A percentile compares a stretch with the other conserved stretches of the same genome.
These are phyloP conservation scores for Pulveroboletus sp. DNA, from an alignment of 768 basidiomycete species.

Conservation along the genomic window DNA sequence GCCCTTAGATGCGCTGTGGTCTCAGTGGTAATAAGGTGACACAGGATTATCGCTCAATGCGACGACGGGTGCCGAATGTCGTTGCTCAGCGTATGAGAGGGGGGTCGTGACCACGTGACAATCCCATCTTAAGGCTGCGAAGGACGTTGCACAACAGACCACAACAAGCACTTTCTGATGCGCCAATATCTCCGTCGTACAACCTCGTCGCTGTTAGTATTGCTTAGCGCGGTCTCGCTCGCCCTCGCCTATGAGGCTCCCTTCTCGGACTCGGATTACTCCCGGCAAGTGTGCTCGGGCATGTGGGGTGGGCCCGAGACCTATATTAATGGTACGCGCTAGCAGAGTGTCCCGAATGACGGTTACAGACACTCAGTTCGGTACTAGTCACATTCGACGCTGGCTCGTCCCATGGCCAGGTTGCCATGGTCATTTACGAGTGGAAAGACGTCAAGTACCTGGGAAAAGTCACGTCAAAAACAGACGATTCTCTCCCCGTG, in stretches of 20 bases:
- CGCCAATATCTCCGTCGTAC: conserved; percentile 15
- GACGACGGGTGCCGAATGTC: conserved; percentile 1
- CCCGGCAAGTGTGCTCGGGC: conserved; percentile 89
- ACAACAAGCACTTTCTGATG: conserved; percentile 30
- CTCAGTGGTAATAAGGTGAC: neutral
- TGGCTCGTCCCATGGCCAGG: conserved; percentile 69
- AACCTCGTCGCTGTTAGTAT: conserved; percentile 15
- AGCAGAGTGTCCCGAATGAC: conserved; percentile 2
- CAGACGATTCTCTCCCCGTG: conserved; percentile 59
- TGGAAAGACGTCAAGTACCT: conserved; percentile 86
- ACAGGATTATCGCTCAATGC: neutral
- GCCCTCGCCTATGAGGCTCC: conserved; percentile 55
- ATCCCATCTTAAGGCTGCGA: conserved; percentile 3
- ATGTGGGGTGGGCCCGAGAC: conserved; percentile 84
- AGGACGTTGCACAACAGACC: conserved; percentile 18
- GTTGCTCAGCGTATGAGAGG: neutral
- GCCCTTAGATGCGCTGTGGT: neutral
- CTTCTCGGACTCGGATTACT: conserved; percentile 72
- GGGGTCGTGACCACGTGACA: conserved; percentile 24
- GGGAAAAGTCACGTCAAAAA: conserved; percentile 58
- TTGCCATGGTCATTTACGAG: conserved; percentile 94
- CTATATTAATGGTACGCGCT: conserved; percentile 72
- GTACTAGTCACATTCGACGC: conserved; percentile 68
- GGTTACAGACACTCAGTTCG: conserved; percentile 15
- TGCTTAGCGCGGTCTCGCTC: conserved; percentile 32